Percentiles rank a stretch among this genome's conserved stretches.
Evolutionary conservation across 306 rosid species (phyloP).

Genomic region (Crataegus laevigata): DNA sequence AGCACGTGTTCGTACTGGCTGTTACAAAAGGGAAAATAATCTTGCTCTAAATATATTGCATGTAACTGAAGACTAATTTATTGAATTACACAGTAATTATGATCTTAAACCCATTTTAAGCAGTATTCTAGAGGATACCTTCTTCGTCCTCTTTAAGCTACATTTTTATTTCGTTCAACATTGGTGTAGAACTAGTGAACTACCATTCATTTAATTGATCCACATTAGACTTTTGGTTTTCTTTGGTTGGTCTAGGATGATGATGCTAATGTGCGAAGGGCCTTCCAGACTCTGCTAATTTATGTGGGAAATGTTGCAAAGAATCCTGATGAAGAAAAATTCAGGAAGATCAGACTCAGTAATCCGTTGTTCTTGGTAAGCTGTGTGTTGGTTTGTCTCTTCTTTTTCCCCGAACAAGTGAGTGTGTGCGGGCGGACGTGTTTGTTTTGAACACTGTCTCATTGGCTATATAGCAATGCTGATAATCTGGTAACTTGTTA

Average conservation of each 20-base stretch:
- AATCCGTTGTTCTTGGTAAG: conserved; percentile 70
- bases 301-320: conserved; percentile 75
- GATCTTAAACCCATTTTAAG: neutral
- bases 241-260: conserved; percentile 51
- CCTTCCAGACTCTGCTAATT: conserved; percentile 68
- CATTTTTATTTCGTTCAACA: neutral
- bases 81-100: neutral
- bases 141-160: neutral
- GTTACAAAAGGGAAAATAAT: neutral
- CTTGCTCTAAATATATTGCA: too few relatives aligned
- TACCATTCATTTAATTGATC: neutral
- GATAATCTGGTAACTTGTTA: too few relatives aligned
- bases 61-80: too few relatives aligned
- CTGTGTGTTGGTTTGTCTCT: neutral
- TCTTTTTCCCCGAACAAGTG: neutral
- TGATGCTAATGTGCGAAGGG: conserved; percentile 55
- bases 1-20: neutral
- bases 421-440: neutral
- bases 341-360: conserved; percentile 68
- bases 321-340: conserved; percentile 74
- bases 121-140: neutral
- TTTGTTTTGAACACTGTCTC: neutral
- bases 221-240: neutral
- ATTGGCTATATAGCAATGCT: too few relatives aligned
- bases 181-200: neutral